phyloP scores from a whole-genome alignment of 768 basidiomycete species.

The Dentipellis fragilis region DNA sequence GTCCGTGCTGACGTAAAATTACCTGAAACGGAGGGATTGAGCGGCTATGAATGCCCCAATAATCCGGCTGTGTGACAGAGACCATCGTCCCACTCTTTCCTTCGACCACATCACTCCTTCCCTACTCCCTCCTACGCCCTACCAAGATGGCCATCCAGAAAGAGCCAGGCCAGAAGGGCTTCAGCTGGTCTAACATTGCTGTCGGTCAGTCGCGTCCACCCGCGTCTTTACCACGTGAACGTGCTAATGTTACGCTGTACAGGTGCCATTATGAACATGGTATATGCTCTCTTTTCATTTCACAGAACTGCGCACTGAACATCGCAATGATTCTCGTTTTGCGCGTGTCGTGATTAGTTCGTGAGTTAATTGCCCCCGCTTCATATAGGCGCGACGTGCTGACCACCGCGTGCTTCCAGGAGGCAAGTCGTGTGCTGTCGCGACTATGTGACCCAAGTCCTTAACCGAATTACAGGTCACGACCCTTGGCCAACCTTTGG shows the following conservation, averaged over 20 bases:
- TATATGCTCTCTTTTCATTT: conserved; percentile 25
- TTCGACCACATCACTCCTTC: conserved; percentile 4
- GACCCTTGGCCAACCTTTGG: conserved; percentile 94
- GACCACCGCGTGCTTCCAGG: conserved; percentile 30
- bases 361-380: conserved; percentile 17
- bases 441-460: not conserved
- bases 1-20: not conserved
- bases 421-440: conserved; percentile 41
- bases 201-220: conserved; percentile 52
- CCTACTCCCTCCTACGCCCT: conserved; percentile 14
- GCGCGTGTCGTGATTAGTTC: conserved; percentile 18
- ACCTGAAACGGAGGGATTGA: not conserved
- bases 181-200: conserved; percentile 93
- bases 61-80: not conserved
- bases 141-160: conserved; percentile 66
- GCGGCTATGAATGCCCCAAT: not conserved
- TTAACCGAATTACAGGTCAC: conserved; percentile 58
- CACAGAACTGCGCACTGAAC: too few species aligned
- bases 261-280: conserved; percentile 99
- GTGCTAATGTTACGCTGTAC: not conserved
- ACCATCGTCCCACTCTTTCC: conserved; percentile 6
- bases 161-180: conserved; percentile 85
- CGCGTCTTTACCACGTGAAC: not conserved
- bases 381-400: too few species aligned
- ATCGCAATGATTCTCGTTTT: too few species aligned